These are phyloP conservation scores for Neonectria punicea DNA, from an alignment of 2,329 filamentous ascomycete genomes.

Conservation along the genomic window DNA sequence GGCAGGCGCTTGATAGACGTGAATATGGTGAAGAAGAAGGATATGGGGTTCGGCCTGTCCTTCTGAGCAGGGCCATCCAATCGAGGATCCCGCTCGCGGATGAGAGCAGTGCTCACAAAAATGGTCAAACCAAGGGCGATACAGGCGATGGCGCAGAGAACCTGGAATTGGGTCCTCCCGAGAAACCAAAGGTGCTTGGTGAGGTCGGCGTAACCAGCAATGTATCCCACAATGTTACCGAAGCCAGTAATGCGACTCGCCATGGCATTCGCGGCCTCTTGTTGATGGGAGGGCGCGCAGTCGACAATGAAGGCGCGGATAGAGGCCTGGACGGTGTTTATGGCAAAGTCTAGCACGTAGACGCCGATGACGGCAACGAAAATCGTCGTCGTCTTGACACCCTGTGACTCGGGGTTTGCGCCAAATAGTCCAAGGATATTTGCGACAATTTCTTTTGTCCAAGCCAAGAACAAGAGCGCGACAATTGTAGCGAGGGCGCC, in stretches of 20 bases:
- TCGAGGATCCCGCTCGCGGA: slow-evolving; percentile 84
- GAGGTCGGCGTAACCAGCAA: slow-evolving; percentile 86
- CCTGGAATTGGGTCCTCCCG: slow-evolving; percentile 91
- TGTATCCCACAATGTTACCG: slow-evolving; percentile 90
- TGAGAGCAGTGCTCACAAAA: slow-evolving; percentile 72
- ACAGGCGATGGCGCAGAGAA: slow-evolving; percentile 86
- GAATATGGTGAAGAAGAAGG: slow-evolving; percentile 84
- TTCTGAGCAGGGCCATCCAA: slow-evolving; percentile 71
- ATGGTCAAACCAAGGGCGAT: slow-evolving; percentile 77
- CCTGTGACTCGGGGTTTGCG: slow-evolving; percentile 70
- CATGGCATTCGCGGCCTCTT: slow-evolving; percentile 95
- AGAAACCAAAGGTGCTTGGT: slow-evolving; percentile 80
- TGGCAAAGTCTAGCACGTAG: slow-evolving; percentile 91
- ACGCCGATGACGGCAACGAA: slow-evolving; percentile 85
- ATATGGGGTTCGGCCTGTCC: slow-evolving; percentile 72
- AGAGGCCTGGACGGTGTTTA: slow-evolving; percentile 96
- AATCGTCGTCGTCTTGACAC: slow-evolving; percentile 74
- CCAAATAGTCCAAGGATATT: slow-evolving; percentile 77
- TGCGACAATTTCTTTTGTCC: slow-evolving; percentile 77
- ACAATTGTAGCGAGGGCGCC: slow-evolving; percentile 74
- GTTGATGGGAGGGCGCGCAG: slow-evolving; percentile 90
- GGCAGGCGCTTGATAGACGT: slow-evolving; percentile 82
- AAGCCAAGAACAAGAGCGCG: slow-evolving; percentile 76
- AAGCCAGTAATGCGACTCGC: slow-evolving; percentile 86
- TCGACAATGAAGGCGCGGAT: slow-evolving; percentile 95